Conservation (phyloP, 495 filamentous ascomycete species). For the Penicillium dipodomyicola region DNA sequence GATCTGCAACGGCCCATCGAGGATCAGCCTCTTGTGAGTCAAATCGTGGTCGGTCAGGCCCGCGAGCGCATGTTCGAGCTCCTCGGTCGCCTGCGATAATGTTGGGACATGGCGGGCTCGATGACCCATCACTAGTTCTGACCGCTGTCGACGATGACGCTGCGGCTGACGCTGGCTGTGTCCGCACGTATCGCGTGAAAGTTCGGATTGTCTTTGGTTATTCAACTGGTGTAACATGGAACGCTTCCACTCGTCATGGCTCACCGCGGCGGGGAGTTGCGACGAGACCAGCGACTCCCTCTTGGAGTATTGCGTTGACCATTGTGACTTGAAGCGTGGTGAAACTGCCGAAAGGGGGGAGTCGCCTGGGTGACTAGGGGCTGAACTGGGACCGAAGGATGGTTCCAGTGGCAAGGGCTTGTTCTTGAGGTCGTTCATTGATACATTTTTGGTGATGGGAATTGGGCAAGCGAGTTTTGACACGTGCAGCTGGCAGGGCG, state of each 20-base stretch:
- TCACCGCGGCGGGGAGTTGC: not conserved
- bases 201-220: not conserved
- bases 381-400: slow-evolving; percentile 31
- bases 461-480: not conserved
- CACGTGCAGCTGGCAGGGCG: not conserved
- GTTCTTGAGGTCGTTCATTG: slow-evolving; percentile 34
- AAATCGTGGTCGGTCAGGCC: slow-evolving; percentile 18
- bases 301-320: not conserved
- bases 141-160: not conserved
- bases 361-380: slow-evolving; percentile 24
- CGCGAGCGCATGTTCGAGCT: slow-evolving; percentile 34
- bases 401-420: slow-evolving; percentile 52
- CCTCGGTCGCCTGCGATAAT: slow-evolving; percentile 33
- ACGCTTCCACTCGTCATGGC: not conserved
- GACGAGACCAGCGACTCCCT: not conserved
- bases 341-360: slow-evolving; percentile 2
- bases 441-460: slow-evolving; percentile 17
- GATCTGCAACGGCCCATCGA: slow-evolving; percentile 37
- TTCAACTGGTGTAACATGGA: not conserved
- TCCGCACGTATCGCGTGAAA: not conserved
- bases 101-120: slow-evolving; percentile 23
- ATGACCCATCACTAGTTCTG: slow-evolving; percentile 4
- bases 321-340: not conserved
- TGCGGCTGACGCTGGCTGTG: not conserved
- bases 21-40: slow-evolving; percentile 17